Evolutionary conservation across 371 early-diverging fungal genomes (phyloP).

Genomic region (Mycotypha africana): DNA sequence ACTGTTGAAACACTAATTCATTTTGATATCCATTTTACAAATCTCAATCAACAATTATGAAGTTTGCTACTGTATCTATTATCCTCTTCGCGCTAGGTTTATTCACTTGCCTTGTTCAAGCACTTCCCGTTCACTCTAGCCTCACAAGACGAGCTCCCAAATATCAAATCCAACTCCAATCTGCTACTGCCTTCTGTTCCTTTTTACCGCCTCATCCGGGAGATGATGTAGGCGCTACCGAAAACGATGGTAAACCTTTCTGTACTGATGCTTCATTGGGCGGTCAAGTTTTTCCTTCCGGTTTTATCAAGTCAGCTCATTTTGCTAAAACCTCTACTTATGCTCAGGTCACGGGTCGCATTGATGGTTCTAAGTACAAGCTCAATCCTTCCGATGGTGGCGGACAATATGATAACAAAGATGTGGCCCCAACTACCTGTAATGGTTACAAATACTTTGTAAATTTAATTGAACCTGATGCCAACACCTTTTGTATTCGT

Average conservation of each 20-base stretch:
- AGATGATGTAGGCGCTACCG: conserved; percentile 29
- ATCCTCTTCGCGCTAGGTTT: no score
- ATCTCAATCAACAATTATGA: no score
- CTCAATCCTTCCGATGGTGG: conserved; percentile 32
- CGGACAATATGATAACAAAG: conserved; percentile 41
- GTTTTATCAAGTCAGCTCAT: conserved; percentile 39
- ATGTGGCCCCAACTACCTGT: conserved; percentile 29
- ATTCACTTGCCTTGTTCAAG: no score
- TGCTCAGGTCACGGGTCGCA: conserved; percentile 45
- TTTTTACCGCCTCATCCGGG: conserved; percentile 44
- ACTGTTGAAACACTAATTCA: no score
- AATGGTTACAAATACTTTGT: conserved; percentile 39
- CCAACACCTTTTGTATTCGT: conserved; percentile 38
- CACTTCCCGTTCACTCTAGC: no score
- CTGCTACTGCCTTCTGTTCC: conserved; percentile 29
- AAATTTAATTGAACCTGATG: conserved; percentile 41
- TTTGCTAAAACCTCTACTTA: conserved; percentile 25
- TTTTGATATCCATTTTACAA: no score
- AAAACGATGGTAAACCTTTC: conserved; percentile 37
- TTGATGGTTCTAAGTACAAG: conserved; percentile 30
- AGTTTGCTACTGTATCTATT: no score
- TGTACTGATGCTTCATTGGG: conserved; percentile 26
- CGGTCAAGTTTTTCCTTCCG: conserved; percentile 24
- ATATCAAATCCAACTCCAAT: neutral
- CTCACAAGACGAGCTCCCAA: no score